Base-by-base conservation (phyloP, 2,329 filamentous ascomycete species). In the Acrodontium crateriforme region DNA sequence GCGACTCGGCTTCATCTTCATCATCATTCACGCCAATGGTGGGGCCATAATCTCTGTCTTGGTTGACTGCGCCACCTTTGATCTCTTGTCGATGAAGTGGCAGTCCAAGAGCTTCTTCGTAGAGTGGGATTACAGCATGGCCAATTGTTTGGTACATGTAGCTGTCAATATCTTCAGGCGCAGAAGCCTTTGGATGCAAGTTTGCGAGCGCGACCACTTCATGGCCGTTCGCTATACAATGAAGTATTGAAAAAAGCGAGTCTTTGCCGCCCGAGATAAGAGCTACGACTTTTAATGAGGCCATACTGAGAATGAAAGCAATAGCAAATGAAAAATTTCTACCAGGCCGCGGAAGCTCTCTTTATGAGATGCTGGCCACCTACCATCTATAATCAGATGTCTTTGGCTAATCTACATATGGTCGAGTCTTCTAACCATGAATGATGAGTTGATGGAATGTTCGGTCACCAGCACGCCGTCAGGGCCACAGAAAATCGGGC, bases 101-200 rank as follows among this genome's bases (percentile, higher is more conserved):
- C 18, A 95, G 64, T 0, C 67, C 73, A 2, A 93, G 74, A 18
- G 82, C 84, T 25, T 69, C 55, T 35, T 76, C 74, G 51, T 94
- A 95, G 10, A 93, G 67, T 2, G 85, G 83, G 32, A 95, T 77
- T 11, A 94, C 63, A 32, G 73, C 68, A 55, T 95, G 83, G 9
- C 89, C 89, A 35, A 94, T 81, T 3, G 89, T 98, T 62, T 98
- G 89, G 63, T 95, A 98, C 89, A 98, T 98, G 73, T 89, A 95
- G 60, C 85, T 94, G 56, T 98, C 83, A 44, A 92, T 67, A 13
- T 24, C 29, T 27, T 30, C 27, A 18, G 34, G 29, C 18, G 26
- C 17, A 5, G 28, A 24, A 15, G 34, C 9, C 47, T 59, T 27
- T 10, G 83, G 87, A 50, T 85, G 69, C 30, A 98, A 63, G 55